Conservation (phyloP, 352 stramenopile genomes). For the Pythium diclinum region DNA sequence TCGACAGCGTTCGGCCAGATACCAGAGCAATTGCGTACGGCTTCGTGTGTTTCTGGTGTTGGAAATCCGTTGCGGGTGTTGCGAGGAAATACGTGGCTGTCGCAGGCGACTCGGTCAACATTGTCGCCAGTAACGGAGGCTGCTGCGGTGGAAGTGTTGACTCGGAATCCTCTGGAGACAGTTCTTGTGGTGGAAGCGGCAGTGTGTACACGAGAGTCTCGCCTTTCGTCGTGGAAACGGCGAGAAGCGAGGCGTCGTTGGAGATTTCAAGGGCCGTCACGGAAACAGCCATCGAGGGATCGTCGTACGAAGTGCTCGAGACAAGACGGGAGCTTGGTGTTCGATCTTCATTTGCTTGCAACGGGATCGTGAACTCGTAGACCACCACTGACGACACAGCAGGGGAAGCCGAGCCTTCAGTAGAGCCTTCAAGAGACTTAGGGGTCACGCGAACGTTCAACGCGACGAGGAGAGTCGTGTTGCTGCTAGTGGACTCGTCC, state of each 20-base stretch:
- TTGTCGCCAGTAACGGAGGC: slow-evolving; percentile 1
- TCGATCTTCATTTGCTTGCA: neutral
- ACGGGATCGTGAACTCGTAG: slow-evolving; percentile 14
- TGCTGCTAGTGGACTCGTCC: neutral
- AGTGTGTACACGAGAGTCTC: slow-evolving; percentile 19
- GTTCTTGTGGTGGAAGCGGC: neutral
- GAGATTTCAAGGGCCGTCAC: slow-evolving; percentile 14
- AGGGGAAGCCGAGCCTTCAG: neutral
- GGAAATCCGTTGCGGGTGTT: neutral
- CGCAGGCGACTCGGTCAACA: neutral
- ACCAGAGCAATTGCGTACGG: slow-evolving; percentile 18
- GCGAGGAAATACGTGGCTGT: slow-evolving; percentile 20
- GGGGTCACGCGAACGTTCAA: neutral
- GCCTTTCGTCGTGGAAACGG: slow-evolving; percentile 15
- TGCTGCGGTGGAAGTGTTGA: neutral
- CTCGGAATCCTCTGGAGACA: neutral
- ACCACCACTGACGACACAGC: slow-evolving; percentile 3
- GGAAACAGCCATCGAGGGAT: neutral
- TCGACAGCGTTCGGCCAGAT: slow-evolving; percentile 10
- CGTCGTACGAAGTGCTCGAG: neutral
- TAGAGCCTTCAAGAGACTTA: neutral
- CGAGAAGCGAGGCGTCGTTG: slow-evolving; percentile 7
- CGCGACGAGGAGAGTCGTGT: slow-evolving; percentile 1
- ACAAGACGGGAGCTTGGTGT: neutral
- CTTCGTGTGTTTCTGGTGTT: neutral